Base-by-base conservation (phyloP, 345 rosid genomes). In the Gossypium mustelinum region DNA sequence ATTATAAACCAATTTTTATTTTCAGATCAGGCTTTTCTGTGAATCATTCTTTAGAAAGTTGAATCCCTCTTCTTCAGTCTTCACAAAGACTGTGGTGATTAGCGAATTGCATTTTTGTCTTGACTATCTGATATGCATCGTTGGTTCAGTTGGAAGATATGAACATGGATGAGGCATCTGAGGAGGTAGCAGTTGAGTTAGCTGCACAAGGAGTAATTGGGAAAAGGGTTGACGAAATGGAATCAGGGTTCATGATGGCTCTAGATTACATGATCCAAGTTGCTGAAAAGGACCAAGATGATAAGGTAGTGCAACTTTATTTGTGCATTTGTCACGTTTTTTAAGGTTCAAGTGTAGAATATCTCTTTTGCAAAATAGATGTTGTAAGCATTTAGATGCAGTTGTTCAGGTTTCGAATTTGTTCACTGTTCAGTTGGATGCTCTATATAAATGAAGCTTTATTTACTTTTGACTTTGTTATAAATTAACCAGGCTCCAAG, bases 201-300 rank as follows among this genome's bases (percentile, higher is more conserved):
- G 89, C 92, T 47, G 98, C 97, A 27, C 99, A 91, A 76, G 96
- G 97, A 81, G 97, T 91, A 56, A 90, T 91, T 57, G 97, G 99
- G 63, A 92, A 95, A 80, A 84, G 98, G 73, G 97, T 94, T 25
- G 98, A 95, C 77, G 88, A 89, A 87, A 95, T 95, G 97, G 98
- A 95, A 76, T 77, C 93, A 1, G 91, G 97, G n/a, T 92, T 92
- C 81, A 92, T 92, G 92, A 91, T 91, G 97, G 97, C 97, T 50
- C 83, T 94, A 18, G 97, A 94, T 87, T 89, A 87, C 86, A 94
- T 92, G 98, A 94, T 94, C 81, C 90, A 89, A 79, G 81, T 81
- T 22, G 97, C 98, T 3, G 93, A 87, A 43, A 89, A 75, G 72
- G 97, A 91, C 81, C 91, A 87, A 77, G 98, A 94, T 77, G 90